phyloP scores from a whole-genome alignment of 2,329 filamentous ascomycete species.

The Fusarium robinianum region DNA sequence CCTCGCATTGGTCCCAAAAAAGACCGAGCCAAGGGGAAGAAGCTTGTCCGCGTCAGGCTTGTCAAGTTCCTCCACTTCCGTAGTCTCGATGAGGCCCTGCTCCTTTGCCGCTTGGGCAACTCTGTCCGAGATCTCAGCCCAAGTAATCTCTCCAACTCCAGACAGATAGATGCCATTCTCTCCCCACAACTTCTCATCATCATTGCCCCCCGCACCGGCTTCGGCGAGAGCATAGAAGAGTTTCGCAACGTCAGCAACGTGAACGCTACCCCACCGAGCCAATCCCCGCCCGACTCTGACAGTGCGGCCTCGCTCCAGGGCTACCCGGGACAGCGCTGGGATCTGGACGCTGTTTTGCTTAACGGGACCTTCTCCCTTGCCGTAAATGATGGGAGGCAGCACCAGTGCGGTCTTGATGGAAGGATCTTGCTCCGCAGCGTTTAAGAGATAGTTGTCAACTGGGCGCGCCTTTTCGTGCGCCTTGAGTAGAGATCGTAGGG shows the following conservation, averaged over 20 bases:
- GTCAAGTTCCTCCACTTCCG: slow-evolving; percentile 38
- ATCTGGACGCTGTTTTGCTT: slow-evolving; percentile 49
- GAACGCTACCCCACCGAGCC: slow-evolving; percentile 44
- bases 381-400: slow-evolving; percentile 47
- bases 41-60: slow-evolving; percentile 50
- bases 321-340: slow-evolving; percentile 42
- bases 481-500: slow-evolving; percentile 35
- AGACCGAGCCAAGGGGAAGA: slow-evolving; percentile 49
- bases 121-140: slow-evolving; percentile 39
- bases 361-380: slow-evolving; percentile 43
- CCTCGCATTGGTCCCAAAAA: slow-evolving; percentile 63
- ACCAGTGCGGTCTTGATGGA: slow-evolving; percentile 43
- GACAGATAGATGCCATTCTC: slow-evolving; percentile 46
- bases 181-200: slow-evolving; percentile 41
- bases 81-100: slow-evolving; percentile 31
- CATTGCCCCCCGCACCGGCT: slow-evolving; percentile 32
- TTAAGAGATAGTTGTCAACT: slow-evolving; percentile 46
- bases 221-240: slow-evolving; percentile 40
- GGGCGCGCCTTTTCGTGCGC: slow-evolving; percentile 33
- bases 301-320: slow-evolving; percentile 40
- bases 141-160: slow-evolving; percentile 35
- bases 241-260: slow-evolving; percentile 41
- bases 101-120: slow-evolving; percentile 35
- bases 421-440: slow-evolving; percentile 33
- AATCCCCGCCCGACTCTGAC: slow-evolving; percentile 42